These are phyloP conservation scores for Tarenaya hassleriana DNA, from an alignment of 345 rosid genomes.

Conservation along the genomic window DNA sequence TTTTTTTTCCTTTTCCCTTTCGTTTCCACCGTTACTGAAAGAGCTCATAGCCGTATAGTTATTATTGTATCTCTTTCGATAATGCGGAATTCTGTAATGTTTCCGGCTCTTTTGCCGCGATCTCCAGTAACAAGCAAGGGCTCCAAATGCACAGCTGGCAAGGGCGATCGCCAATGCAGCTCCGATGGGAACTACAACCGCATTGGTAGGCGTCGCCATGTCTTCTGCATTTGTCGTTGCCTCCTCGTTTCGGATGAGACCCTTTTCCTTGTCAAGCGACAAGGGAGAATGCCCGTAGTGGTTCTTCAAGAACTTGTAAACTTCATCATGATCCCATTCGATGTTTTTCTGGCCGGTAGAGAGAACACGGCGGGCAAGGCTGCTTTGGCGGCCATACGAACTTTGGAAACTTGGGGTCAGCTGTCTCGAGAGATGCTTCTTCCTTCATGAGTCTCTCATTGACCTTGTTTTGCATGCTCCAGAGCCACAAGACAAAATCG, in stretches of 20 bases:
- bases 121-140: conserved; percentile 96
- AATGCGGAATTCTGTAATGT: conserved; percentile 77
- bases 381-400: conserved; percentile 88
- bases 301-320: conserved; percentile 55
- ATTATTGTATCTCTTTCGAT: conserved; percentile 72
- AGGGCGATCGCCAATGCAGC: conserved; percentile 96
- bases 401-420: conserved; percentile 87
- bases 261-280: conserved; percentile 58
- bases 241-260: conserved; percentile 32
- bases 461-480: conserved; percentile 86
- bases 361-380: conserved; percentile 68
- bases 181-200: conserved; percentile 83
- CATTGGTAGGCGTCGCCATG: conserved; percentile 50
- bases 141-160: conserved; percentile 97
- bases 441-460: conserved; percentile 75
- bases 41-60: conserved; percentile 36
- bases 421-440: conserved; percentile 73
- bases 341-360: conserved; percentile 28
- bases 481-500: conserved; percentile 82
- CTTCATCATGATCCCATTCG: conserved; percentile 69
- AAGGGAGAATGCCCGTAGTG: conserved; percentile 66
- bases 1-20: conserved; percentile 32
- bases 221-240: conserved; percentile 48
- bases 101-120: conserved; percentile 90
- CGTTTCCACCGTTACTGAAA: too few species aligned